phyloP scores from a whole-genome alignment of 257 asterid species.

The Mentha longifolia region DNA sequence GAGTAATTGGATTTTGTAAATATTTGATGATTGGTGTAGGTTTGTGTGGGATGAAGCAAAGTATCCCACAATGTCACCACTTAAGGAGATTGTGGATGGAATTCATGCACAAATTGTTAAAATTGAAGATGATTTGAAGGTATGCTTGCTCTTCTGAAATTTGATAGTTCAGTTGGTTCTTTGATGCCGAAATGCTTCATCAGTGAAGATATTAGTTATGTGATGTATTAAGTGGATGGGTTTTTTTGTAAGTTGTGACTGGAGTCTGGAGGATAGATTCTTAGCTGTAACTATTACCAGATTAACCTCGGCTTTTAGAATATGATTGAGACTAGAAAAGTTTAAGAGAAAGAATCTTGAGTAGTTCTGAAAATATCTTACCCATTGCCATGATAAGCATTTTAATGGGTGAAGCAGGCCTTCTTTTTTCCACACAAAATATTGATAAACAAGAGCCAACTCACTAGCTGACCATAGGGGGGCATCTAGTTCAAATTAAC shows the following conservation, averaged over 20 bases:
- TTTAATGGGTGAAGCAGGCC: background rate
- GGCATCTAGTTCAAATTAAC: constrained; percentile 11
- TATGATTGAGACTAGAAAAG: background rate
- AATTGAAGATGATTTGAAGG: constrained; percentile 97
- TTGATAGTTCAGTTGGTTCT: background rate
- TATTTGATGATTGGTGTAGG: constrained; percentile 43
- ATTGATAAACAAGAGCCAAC: constrained; percentile 1
- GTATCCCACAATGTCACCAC: constrained; percentile 87
- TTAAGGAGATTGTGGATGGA: constrained; percentile 80
- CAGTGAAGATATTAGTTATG: constrained; percentile 9
- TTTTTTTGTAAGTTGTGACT: constrained; percentile 8
- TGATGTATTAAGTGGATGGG: constrained; percentile 1
- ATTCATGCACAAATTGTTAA: constrained; percentile 77
- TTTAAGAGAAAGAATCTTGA: background rate
- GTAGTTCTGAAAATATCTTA: background rate
- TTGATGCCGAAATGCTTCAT: background rate
- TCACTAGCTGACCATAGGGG: constrained; percentile 10
- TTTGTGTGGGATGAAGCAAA: constrained; percentile 93
- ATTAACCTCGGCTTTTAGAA: background rate
- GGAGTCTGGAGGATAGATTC: background rate
- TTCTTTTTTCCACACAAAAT: background rate
- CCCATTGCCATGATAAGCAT: background rate
- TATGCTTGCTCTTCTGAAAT: constrained; percentile 32
- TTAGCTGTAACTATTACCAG: background rate
- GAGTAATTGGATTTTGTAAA: constrained; percentile 21